Percentiles rank a stretch among this genome's conserved stretches.
phyloP scores from a whole-genome alignment of 805 yeast genomes.

The Schizosaccharomyces osmophilus region DNA sequence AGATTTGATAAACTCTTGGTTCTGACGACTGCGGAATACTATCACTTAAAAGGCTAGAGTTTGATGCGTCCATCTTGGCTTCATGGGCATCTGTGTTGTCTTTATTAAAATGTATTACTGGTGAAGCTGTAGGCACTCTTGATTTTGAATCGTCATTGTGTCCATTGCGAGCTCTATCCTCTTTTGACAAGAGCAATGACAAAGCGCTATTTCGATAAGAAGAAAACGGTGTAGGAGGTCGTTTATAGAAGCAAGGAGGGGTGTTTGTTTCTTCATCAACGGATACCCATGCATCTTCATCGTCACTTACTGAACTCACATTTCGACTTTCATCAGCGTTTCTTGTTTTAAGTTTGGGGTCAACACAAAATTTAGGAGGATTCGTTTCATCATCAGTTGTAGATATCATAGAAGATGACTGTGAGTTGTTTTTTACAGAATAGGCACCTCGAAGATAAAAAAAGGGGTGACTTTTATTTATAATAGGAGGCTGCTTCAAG shows the following conservation, averaged over 20 bases:
- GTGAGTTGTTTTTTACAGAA: too few species aligned
- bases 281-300: neutral
- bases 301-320: neutral
- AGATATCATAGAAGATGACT: too few species aligned
- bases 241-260: neutral
- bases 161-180: neutral
- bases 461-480: too few species aligned
- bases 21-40: neutral
- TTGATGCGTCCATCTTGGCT: too few species aligned
- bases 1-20: conserved; percentile 5
- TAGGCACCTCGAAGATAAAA: too few species aligned
- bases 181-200: neutral
- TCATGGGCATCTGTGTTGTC: too few species aligned
- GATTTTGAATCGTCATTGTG: neutral
- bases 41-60: too few species aligned
- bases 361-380: neutral
- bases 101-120: neutral
- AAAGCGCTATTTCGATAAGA: neutral
- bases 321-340: neutral
- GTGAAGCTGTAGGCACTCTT: neutral
- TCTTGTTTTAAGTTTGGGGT: neutral
- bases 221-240: neutral
- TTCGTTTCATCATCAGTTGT: too few species aligned
- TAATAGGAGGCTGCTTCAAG: too few species aligned
- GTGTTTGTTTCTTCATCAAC: neutral